Base-by-base conservation (phyloP, 495 filamentous ascomycete species). In the Talaromyces trachyspermus region DNA sequence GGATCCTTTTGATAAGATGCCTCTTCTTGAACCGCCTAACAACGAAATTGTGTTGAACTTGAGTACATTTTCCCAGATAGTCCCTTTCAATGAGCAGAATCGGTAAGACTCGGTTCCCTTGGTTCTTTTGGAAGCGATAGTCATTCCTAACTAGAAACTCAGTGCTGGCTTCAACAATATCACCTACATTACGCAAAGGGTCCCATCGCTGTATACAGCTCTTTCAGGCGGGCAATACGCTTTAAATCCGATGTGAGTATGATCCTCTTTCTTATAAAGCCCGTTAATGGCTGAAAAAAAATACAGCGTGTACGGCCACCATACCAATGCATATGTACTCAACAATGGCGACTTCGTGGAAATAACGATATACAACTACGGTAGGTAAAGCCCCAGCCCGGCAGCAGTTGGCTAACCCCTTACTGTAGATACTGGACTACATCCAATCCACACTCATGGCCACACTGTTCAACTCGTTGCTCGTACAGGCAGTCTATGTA, bases 401-500 rank as follows among this genome's bases (percentile, higher is more conserved):
- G 29, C 14, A 1, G 10, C 14, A 10, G 10, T 32, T 32, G 14
- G 10, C 14, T 32, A 1, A 9, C 14, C 14, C 29, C 29, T 2
- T 2, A 32, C 14, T 32, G 14, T 71, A 8, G 85, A 89, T 53
- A 55, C 74, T 0, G 84, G 84, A 33, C 78, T 72, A 18, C 88
- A 95, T 60, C 89, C 89, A 0, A 91, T 91, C 74, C 87, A 94
- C 69, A 69, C 92, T 2, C 88, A 94, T 70, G 88, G 88, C 1
- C 88, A 92, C 65, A 75, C 79, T 49, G 91, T 90, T 69, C 87
- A 92, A 56, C 65, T 87, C 5, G 61, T 86, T 25, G 64, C 66
- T 25, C 77, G 83, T 1, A 70, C 75, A 30, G 64, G 65, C 11
- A 60, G 66, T 4, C 39, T 54, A 52, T 70, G 65, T 54, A 49